Evolutionary conservation across 208 protist genomes (phyloP).

Genomic region (Acanthamoeba castellanii): DNA sequence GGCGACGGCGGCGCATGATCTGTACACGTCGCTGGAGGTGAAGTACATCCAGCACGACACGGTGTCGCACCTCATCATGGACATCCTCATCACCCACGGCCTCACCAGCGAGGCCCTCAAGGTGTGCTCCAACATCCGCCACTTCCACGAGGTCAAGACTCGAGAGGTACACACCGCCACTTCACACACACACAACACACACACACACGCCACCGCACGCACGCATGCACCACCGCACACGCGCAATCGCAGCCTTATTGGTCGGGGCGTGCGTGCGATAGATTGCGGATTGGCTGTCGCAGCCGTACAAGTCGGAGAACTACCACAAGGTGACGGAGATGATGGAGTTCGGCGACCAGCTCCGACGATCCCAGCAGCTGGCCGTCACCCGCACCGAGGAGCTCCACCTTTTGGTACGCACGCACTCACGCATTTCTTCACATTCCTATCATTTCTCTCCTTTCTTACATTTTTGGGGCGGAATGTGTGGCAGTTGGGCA

Average conservation of each 20-base stretch:
- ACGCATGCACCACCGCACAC: not conserved
- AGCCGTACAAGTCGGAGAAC: constrained; percentile 59
- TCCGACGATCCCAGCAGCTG: constrained; percentile 66
- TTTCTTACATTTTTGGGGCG: not conserved
- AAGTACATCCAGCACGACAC: constrained; percentile 73
- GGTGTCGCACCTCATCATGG: constrained; percentile 59
- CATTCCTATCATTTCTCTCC: not conserved
- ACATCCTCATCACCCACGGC: constrained; percentile 38
- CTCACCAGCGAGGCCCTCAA: constrained; percentile 50
- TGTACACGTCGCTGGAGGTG: constrained; percentile 50
- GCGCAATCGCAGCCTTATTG: not conserved
- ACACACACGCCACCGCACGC: not conserved
- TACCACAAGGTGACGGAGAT: constrained; percentile 72
- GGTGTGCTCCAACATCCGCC: constrained; percentile 51
- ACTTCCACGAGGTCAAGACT: constrained; percentile 62
- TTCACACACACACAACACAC: no score
- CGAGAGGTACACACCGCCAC: no score
- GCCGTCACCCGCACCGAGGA: constrained; percentile 70
- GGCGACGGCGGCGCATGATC: constrained; percentile 14
- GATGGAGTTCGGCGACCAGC: constrained; percentile 35
- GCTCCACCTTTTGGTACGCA: constrained; percentile 27
- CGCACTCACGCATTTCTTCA: not conserved
- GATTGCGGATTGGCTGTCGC: constrained; percentile 52
- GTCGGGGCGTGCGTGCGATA: not conserved
- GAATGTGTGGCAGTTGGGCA: not conserved